A percentile compares a stretch with the other conserved stretches of the same genome.
phyloP scores from a whole-genome alignment of 257 asterid species.

The Oldenlandia corymbosa region DNA sequence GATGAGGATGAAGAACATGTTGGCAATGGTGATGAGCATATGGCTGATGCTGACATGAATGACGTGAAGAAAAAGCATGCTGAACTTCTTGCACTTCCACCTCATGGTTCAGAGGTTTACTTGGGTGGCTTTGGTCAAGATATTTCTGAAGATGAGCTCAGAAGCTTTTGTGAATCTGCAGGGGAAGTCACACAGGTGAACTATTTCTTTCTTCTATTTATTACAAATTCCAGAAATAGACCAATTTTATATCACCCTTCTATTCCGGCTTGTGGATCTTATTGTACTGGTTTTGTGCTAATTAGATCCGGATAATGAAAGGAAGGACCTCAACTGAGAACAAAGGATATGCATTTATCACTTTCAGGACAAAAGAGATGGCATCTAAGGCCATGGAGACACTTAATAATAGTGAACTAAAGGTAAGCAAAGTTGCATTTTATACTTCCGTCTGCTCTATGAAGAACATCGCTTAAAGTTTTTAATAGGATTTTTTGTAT shows the following conservation, averaged over 20 bases:
- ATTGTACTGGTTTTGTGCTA: slow-evolving; percentile 13
- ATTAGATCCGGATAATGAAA: slow-evolving; percentile 93
- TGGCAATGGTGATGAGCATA: slow-evolving; percentile 39
- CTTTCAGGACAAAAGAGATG: slow-evolving; percentile 75
- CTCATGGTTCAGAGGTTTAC: slow-evolving; percentile 94
- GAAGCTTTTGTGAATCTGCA: slow-evolving; percentile 59
- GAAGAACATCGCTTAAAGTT: not conserved
- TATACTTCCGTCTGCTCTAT: not conserved
- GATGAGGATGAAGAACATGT: slow-evolving; percentile 49
- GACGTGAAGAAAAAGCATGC: slow-evolving; percentile 51
- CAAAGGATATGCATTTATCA: slow-evolving; percentile 93
- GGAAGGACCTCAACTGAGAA: slow-evolving; percentile 80
- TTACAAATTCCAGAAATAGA: slow-evolving; percentile 3
- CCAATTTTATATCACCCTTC: too few relatives aligned
- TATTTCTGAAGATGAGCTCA: slow-evolving; percentile 71
- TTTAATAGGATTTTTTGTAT: not conserved
- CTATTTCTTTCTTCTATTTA: slow-evolving; percentile 1
- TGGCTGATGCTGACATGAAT: slow-evolving; percentile 45
- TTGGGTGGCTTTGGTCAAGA: slow-evolving; percentile 72
- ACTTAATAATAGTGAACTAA: slow-evolving; percentile 64
- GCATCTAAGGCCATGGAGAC: slow-evolving; percentile 88
- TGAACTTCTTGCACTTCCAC: slow-evolving; percentile 90
- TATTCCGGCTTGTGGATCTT: slow-evolving; percentile 14
- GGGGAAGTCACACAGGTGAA: slow-evolving; percentile 91
- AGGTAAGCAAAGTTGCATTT: slow-evolving; percentile 36